Evolutionary conservation across 106 monocot species (phyloP).

Genomic region (Dioscorea dumetorum): DNA sequence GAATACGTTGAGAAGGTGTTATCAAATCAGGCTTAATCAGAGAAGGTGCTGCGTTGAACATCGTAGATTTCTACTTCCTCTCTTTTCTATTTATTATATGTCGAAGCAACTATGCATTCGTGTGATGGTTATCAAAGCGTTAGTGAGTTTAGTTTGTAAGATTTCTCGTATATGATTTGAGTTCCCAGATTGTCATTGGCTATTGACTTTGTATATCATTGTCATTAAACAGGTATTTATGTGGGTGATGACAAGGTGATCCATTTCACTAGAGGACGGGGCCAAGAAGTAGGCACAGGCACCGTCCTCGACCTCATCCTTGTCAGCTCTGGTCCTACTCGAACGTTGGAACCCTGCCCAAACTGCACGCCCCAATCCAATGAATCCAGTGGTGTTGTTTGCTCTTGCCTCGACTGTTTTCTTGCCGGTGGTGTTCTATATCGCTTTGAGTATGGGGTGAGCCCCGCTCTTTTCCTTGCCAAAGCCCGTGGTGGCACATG

Average conservation of each 20-base stretch:
- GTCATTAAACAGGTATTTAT: slow-evolving; percentile 40
- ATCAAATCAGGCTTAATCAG: no score
- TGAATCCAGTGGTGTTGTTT: slow-evolving; percentile 47
- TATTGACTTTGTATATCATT: no score
- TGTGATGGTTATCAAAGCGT: no score
- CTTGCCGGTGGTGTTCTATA: slow-evolving; percentile 57
- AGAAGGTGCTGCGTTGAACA: no score
- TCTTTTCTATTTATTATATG: no score
- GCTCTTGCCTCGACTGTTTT: slow-evolving; percentile 70
- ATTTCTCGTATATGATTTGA: no score
- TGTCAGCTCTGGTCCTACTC: slow-evolving; percentile 39
- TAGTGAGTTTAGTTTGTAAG: no score
- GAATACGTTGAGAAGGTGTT: no score
- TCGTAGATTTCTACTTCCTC: no score
- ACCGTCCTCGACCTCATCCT: slow-evolving; percentile 46
- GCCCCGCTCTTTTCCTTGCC: slow-evolving; percentile 64
- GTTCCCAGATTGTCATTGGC: no score
- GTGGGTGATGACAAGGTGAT: slow-evolving; percentile 66
- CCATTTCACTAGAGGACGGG: slow-evolving; percentile 62
- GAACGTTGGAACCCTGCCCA: slow-evolving; percentile 18
- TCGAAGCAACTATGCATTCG: no score
- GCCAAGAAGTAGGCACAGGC: slow-evolving; percentile 75
- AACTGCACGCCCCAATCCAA: slow-evolving; percentile 13
- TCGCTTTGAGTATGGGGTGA: slow-evolving; percentile 65
- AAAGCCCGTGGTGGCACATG: slow-evolving; percentile 78